A percentile compares a stretch with the other conserved stretches of the same genome.
Evolutionary conservation across 2,329 filamentous ascomycete species (phyloP).

Genomic region (Dryadomyces quercivorus): DNA sequence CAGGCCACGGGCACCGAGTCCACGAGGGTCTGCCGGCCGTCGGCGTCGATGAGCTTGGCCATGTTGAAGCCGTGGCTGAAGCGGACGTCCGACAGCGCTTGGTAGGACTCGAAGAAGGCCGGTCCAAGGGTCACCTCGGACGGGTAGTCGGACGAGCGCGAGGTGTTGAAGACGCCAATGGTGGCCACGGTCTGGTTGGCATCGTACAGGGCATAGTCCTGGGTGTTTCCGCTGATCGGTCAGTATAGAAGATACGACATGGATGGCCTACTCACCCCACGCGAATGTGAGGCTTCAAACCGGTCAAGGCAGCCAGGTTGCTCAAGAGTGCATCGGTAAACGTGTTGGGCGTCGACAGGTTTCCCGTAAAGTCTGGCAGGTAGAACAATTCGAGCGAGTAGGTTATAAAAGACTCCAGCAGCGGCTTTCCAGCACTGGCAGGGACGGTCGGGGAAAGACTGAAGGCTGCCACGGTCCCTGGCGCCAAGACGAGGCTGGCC

Average conservation of each 20-base stretch:
- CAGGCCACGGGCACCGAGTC: conserved; percentile 45
- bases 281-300: conserved; percentile 46
- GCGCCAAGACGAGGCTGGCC: neutral
- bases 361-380: conserved; percentile 42
- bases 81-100: neutral
- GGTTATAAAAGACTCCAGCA: conserved; percentile 27
- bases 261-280: conserved; percentile 31
- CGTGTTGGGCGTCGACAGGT: conserved; percentile 39
- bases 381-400: conserved; percentile 36
- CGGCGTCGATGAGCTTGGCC: conserved; percentile 15
- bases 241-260: neutral
- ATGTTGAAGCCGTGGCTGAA: neutral
- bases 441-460: neutral
- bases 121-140: conserved; percentile 48
- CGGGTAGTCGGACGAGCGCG: conserved; percentile 44
- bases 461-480: neutral
- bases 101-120: conserved; percentile 50
- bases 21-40: conserved; percentile 37
- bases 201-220: conserved; percentile 52
- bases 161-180: conserved; percentile 38
- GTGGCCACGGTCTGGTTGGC: conserved; percentile 33
- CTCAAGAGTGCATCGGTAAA: conserved; percentile 49
- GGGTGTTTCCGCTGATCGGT: conserved; percentile 45
- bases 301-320: conserved; percentile 40
- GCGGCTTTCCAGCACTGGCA: conserved; percentile 16